phyloP scores from a whole-genome alignment of 768 basidiomycete species.

The Leucocoprinus sp. region DNA sequence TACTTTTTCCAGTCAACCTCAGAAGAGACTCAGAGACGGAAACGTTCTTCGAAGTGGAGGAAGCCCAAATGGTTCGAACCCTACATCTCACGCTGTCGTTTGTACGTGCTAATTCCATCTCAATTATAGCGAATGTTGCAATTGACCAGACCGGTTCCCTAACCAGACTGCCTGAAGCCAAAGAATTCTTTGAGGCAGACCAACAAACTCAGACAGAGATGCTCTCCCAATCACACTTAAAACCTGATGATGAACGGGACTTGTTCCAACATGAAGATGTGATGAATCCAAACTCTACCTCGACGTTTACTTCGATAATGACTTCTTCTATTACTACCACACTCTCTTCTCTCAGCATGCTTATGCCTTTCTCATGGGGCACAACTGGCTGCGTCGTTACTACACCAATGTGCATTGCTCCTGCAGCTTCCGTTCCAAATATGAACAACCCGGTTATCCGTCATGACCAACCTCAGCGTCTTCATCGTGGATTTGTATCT shows the following conservation, averaged over 20 bases:
- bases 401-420: constrained; percentile 7
- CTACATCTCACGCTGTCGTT: constrained; percentile 42
- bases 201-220: constrained; percentile 27
- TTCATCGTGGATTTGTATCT: constrained; percentile 39
- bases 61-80: constrained; percentile 53
- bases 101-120: constrained; percentile 50
- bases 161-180: constrained; percentile 30
- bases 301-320: constrained; percentile 41
- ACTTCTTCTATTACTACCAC: constrained; percentile 44
- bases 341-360: constrained; percentile 55
- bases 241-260: neutral
- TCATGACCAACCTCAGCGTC: neutral
- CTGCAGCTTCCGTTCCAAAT: constrained; percentile 1
- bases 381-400: constrained; percentile 13
- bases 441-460: neutral
- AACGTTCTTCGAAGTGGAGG: constrained; percentile 15
- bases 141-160: constrained; percentile 26
- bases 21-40: constrained; percentile 27
- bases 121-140: constrained; percentile 24
- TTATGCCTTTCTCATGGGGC: constrained; percentile 46
- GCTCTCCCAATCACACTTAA: constrained; percentile 10
- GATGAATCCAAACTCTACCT: constrained; percentile 13
- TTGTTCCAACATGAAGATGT: constrained; percentile 1
- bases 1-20: constrained; percentile 38
- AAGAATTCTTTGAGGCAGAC: constrained; percentile 14